Percentiles rank a stretch among this genome's conserved stretches.
Conservation (phyloP, 306 rosid genomes). For the Malus sieversii region DNA sequence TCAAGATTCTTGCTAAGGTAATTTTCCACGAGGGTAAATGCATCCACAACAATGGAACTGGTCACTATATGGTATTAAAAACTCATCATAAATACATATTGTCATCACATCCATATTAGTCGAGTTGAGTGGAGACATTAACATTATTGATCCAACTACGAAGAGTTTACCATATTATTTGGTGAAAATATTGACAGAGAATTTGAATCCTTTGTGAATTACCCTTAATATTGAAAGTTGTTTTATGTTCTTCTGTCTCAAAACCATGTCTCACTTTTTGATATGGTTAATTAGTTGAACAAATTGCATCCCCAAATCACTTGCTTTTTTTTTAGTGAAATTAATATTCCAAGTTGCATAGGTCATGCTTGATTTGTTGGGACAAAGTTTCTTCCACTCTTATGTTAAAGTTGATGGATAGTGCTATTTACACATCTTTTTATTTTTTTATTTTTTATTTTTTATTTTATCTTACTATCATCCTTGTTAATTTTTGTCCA, state of each 20-base stretch:
- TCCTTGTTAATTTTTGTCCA: too few species aligned
- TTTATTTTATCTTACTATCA: too few species aligned
- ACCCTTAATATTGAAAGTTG: neutral
- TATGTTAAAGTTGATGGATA: neutral
- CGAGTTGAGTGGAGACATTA: too few species aligned
- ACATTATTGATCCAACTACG: neutral
- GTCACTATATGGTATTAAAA: too few species aligned
- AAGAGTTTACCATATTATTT: neutral
- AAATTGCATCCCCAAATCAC: slow-evolving; percentile 18
- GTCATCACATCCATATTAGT: too few species aligned
- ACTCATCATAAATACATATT: neutral
- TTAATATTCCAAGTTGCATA: slow-evolving; percentile 13
- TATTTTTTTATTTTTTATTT: too few species aligned
- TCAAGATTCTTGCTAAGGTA: too few species aligned
- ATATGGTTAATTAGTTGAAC: slow-evolving; percentile 4
- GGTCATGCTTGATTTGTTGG: slow-evolving; percentile 15
- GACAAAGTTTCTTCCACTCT: neutral
- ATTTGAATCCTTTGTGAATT: neutral
- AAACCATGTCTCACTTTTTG: neutral
- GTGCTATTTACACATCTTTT: too few species aligned
- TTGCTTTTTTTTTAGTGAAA: slow-evolving; percentile 11
- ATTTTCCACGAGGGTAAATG: neutral
- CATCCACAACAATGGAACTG: neutral
- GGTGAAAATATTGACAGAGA: neutral
- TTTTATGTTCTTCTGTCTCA: neutral